These are phyloP conservation scores for Brassica cretica DNA, from an alignment of 345 rosid species.

Conservation along the genomic window DNA sequence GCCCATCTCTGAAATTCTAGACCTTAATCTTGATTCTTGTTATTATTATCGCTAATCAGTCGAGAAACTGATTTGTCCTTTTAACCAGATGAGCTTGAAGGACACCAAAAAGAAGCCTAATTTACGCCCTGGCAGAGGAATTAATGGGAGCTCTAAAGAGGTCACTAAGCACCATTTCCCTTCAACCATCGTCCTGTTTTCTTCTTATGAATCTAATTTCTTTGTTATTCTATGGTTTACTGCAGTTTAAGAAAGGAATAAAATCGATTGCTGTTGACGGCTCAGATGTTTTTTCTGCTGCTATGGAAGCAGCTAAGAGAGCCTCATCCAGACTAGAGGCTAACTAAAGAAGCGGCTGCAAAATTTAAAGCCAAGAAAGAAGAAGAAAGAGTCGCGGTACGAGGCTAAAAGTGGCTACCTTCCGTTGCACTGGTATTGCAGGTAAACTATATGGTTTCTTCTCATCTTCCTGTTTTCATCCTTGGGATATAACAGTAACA, in stretches of 20 bases:
- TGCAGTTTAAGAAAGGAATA: constrained; percentile 62
- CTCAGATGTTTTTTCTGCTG: constrained; percentile 56
- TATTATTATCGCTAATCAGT: constrained; percentile 36
- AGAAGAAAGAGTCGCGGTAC: constrained; percentile 67
- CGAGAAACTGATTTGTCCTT: background rate
- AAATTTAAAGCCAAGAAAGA: constrained; percentile 76
- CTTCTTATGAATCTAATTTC: background rate
- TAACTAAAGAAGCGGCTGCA: constrained; percentile 57
- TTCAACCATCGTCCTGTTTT: constrained; percentile 7
- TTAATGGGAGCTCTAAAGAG: constrained; percentile 65
- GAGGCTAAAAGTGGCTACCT: constrained; percentile 91
- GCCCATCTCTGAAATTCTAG: background rate
- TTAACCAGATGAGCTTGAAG: constrained; percentile 57
- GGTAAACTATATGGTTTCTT: constrained; percentile 21
- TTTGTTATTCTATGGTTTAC: background rate
- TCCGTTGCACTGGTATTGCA: constrained; percentile 60
- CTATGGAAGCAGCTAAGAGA: constrained; percentile 52
- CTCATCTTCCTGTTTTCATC: background rate
- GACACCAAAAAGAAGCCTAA: constrained; percentile 71
- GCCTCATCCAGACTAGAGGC: constrained; percentile 61
- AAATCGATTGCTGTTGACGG: constrained; percentile 67
- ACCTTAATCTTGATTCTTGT: background rate
- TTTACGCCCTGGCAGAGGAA: constrained; percentile 53
- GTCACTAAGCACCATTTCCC: constrained; percentile 31
- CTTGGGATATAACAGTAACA: background rate